Base-by-base conservation (phyloP, 768 basidiomycete genomes). In the Amanita polypyramis region DNA sequence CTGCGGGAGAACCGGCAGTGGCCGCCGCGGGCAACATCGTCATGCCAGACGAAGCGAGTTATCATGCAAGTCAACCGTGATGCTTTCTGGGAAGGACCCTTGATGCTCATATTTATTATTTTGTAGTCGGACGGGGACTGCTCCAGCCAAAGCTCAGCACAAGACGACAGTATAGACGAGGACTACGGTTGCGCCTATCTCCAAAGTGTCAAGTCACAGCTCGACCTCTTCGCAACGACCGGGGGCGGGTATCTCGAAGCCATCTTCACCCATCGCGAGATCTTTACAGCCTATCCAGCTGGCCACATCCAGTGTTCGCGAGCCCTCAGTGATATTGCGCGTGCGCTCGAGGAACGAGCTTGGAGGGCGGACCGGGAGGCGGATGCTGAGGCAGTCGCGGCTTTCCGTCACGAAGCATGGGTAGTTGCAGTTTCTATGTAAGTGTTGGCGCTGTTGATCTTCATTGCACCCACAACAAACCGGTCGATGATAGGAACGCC, bases 181-280 rank as follows among this genome's bases (percentile, higher is more conserved):
- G 47, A 57, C 47, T 69, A 66, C 64, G 80, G 78, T 52, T 82
- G 80, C 70, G 76, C 71, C 44, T 81, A 77, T 61, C 74, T 83
- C 41, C 75, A 76, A 60, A 65, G 72, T 53, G 72, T 82, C 54
- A 75, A 74, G 55, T 68, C 69, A 47, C 79, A 79, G 50, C 60
- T 82, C 62, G 74, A 72, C 55, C 67, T 62, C 37, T 75, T 66
- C 52, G 61, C 61, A 47, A 85, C 81, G 47, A 82, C 81, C 40
- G 72, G 75, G 65, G 85, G 84, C 56, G 83, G 76, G 50, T 89
- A 86, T 58, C 75, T 89, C 63, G 85, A 89, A 58, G 71, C 75
- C 44, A 80, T 89, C 56, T 84, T 86, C 64, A 77, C 79, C 0
- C 85, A 89, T 65, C 83, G 85, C 58, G 78, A 82, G 59, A 75